Percentiles rank a stretch among this genome's conserved stretches.
Conservation (phyloP, 257 asterid species). For the Solanum sitiens region DNA sequence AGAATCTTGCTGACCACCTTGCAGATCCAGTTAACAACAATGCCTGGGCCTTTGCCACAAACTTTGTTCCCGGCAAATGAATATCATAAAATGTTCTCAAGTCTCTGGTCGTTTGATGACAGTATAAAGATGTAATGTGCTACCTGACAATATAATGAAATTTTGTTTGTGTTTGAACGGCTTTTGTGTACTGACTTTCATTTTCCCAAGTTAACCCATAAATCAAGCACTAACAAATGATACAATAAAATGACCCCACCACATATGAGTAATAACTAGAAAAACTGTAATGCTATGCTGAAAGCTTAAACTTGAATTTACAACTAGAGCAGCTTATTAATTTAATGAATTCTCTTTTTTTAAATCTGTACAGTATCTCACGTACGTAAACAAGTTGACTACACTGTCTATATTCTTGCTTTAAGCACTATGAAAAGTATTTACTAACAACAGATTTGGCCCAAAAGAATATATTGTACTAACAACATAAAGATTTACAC, state of each 20-base stretch:
- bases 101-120: neutral
- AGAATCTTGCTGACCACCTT: conserved; percentile 58
- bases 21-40: conserved; percentile 38
- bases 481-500: neutral
- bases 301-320: neutral
- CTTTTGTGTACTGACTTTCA: neutral
- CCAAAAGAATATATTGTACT: neutral
- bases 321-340: neutral
- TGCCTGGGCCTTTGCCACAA: neutral
- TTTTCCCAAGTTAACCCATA: neutral
- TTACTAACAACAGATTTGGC: neutral
- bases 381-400: neutral
- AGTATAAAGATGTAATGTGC: neutral
- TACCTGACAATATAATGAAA: neutral
- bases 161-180: neutral
- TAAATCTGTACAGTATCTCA: neutral
- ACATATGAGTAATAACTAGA: neutral
- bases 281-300: neutral
- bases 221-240: neutral
- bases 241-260: neutral
- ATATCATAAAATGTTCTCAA: neutral
- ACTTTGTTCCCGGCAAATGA: neutral
- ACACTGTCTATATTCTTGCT: neutral
- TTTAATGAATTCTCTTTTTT: neutral
- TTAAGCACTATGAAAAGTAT: neutral